These are phyloP conservation scores for Dactylella cylindrospora DNA, from an alignment of 2,329 filamentous ascomycete species.

Conservation along the genomic window DNA sequence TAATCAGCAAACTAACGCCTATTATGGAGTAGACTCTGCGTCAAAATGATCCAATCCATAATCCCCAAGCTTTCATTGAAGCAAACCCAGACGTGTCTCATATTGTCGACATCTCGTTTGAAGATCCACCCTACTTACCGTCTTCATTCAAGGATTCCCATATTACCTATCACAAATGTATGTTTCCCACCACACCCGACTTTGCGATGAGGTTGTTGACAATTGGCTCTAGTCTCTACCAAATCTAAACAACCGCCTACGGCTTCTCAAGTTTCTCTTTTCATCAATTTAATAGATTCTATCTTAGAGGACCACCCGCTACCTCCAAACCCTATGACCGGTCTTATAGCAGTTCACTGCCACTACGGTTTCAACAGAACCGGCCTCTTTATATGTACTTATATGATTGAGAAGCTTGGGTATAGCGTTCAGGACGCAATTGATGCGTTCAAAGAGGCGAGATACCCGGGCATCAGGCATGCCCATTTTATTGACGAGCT, in stretches of 20 bases:
- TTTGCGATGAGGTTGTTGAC: neutral
- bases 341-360: slow-evolving; percentile 63
- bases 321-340: slow-evolving; percentile 38
- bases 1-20: too few species aligned
- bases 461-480: slow-evolving; percentile 84
- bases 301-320: slow-evolving; percentile 45
- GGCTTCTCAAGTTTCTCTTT: slow-evolving; percentile 62
- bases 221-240: slow-evolving; percentile 55
- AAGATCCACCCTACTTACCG: slow-evolving; percentile 85
- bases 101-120: slow-evolving; percentile 87
- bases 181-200: neutral
- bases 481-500: slow-evolving; percentile 83
- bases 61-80: slow-evolving; percentile 69
- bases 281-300: slow-evolving; percentile 61
- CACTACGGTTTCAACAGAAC: slow-evolving; percentile 96
- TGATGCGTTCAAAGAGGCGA: slow-evolving; percentile 69
- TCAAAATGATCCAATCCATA: slow-evolving; percentile 80
- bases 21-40: slow-evolving; percentile 78
- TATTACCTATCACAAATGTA: slow-evolving; percentile 48
- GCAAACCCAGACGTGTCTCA: slow-evolving; percentile 62
- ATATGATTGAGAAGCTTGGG: slow-evolving; percentile 78
- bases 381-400: slow-evolving; percentile 85
- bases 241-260: slow-evolving; percentile 86
- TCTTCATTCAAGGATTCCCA: slow-evolving; percentile 48
- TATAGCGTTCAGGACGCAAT: slow-evolving; percentile 75